A percentile compares a stretch with the other conserved stretches of the same genome.
phyloP scores from a whole-genome alignment of 371 early-diverging fungal species.

The Rhizopus microsporus region DNA sequence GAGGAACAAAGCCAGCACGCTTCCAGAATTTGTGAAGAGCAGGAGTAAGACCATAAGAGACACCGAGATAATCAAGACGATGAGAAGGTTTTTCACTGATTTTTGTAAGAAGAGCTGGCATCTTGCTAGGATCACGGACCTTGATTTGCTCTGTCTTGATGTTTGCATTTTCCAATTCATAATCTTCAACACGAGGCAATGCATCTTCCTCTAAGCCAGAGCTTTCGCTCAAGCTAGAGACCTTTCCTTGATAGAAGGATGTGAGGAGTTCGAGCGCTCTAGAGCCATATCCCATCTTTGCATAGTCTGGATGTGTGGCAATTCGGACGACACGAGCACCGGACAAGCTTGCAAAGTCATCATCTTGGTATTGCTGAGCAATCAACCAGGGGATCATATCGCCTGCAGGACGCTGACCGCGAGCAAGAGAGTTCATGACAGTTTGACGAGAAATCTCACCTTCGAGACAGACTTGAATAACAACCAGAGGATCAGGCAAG shows the following conservation, averaged over 20 bases:
- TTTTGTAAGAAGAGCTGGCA: conserved; percentile 89
- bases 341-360: conserved; percentile 90
- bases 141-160: conserved; percentile 77
- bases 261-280: conserved; percentile 85
- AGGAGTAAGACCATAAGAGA: conserved; percentile 94
- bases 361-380: conserved; percentile 96
- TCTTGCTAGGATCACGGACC: conserved; percentile 82
- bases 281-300: conserved; percentile 97
- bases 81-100: conserved; percentile 79
- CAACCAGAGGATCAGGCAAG: conserved; percentile 94
- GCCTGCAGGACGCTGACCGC: conserved; percentile 89
- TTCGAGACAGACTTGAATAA: conserved; percentile 94
- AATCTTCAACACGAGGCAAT: conserved; percentile 57
- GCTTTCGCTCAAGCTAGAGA: conserved; percentile 67
- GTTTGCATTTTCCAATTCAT: conserved; percentile 65
- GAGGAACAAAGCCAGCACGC: conserved; percentile 86
- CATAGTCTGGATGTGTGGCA: conserved; percentile 98
- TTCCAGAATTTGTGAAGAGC: conserved; percentile 97
- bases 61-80: conserved; percentile 95
- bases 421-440: conserved; percentile 79
- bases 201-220: conserved; percentile 42
- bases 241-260: conserved; percentile 86
- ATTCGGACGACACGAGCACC: conserved; percentile 99
- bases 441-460: conserved; percentile 91
- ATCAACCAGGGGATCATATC: conserved; percentile 99